phyloP scores from a whole-genome alignment of 2,329 filamentous ascomycete genomes.

The Sarocladium strictum region DNA sequence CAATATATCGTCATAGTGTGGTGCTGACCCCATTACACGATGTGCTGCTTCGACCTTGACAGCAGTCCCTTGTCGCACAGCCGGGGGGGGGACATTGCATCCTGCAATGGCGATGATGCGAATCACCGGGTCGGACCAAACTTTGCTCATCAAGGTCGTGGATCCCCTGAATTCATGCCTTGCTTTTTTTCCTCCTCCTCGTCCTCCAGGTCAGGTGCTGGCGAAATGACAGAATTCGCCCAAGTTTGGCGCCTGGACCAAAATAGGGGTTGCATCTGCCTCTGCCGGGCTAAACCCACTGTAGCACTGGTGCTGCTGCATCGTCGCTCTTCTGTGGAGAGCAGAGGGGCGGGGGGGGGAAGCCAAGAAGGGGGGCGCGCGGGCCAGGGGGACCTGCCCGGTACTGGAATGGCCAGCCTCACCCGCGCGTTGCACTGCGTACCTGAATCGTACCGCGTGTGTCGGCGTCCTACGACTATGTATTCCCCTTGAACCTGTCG shows the following conservation, averaged over 20 bases:
- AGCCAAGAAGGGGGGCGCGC: neutral
- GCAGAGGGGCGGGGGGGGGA: neutral
- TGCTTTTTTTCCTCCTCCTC: neutral
- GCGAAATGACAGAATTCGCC: neutral
- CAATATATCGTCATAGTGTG: no score
- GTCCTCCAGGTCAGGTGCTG: neutral
- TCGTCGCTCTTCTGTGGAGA: conserved; percentile 7
- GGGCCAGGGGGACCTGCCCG: neutral
- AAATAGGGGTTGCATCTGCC: neutral
- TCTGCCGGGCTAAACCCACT: neutral
- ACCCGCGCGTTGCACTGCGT: neutral
- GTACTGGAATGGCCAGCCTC: conserved; percentile 2
- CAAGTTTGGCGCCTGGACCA: neutral
- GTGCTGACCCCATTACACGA: no score
- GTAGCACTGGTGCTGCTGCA: conserved; percentile 6
- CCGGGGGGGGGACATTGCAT: neutral
- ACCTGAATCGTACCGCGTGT: neutral
- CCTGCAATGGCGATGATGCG: conserved; percentile 2
- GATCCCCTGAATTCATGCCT: neutral
- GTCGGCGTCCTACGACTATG: no score
- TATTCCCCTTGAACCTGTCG: no score
- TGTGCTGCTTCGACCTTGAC: neutral
- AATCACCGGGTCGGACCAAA: conserved; percentile 1
- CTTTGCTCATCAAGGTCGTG: neutral
- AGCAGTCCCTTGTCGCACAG: neutral